phyloP scores from a whole-genome alignment of 495 filamentous ascomycete species.

The Articulospora tetracladia region DNA sequence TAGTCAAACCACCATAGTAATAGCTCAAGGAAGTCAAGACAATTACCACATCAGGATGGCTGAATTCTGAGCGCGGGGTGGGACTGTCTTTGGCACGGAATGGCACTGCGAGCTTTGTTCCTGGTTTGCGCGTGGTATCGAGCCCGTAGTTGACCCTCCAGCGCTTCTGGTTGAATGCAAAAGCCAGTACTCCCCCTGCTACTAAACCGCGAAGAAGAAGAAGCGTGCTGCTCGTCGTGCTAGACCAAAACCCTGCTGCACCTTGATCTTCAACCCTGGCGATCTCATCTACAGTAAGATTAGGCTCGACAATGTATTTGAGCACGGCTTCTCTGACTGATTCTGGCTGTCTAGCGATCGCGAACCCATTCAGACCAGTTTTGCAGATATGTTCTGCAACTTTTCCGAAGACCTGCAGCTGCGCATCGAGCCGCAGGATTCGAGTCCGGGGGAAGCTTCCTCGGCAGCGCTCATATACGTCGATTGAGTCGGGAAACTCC shows the following conservation, averaged over 20 bases:
- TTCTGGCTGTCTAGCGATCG: background rate
- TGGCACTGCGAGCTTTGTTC: conserved; percentile 60
- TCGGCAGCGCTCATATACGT: background rate
- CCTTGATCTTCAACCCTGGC: background rate
- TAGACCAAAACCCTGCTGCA: background rate
- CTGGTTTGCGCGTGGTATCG: conserved; percentile 29
- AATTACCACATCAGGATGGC: conserved; percentile 68
- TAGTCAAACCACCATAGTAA: conserved; percentile 60
- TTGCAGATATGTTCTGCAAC: background rate
- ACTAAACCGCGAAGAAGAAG: conserved; percentile 60
- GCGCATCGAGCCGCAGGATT: background rate
- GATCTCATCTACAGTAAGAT: background rate
- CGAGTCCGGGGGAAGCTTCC: background rate
- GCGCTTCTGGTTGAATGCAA: conserved; percentile 53
- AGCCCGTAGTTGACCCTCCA: conserved; percentile 69
- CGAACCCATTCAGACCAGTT: background rate
- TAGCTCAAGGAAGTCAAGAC: conserved; percentile 64
- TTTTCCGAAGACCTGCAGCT: background rate
- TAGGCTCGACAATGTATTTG: background rate
- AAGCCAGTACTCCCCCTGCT: conserved; percentile 49
- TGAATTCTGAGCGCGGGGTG: conserved; percentile 61
- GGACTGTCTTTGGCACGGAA: conserved; percentile 67
- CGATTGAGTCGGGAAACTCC: background rate
- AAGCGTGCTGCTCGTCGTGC: conserved; percentile 21
- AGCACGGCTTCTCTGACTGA: background rate